A percentile compares a stretch with the other conserved stretches of the same genome.
These are phyloP conservation scores for Clitopilus hobsonii DNA, from an alignment of 768 basidiomycete species.

Conservation along the genomic window DNA sequence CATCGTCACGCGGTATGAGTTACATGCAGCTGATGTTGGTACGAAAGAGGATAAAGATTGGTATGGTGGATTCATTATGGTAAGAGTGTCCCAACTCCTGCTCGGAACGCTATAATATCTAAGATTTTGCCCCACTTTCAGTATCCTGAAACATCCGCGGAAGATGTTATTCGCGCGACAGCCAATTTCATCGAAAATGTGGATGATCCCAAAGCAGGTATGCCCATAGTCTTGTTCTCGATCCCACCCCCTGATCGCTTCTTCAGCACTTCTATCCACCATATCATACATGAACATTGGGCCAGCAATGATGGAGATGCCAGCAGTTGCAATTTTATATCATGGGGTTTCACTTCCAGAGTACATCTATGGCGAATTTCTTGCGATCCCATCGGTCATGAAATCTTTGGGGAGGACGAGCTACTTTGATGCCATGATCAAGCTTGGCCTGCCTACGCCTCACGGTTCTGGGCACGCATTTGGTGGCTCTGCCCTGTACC, in stretches of 20 bases:
- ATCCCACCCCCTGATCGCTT: not conserved
- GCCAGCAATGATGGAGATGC: constrained; percentile 16
- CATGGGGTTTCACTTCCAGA: constrained; percentile 27
- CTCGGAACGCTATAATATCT: too few species aligned
- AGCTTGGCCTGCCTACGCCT: constrained; percentile 23
- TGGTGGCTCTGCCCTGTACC: constrained; percentile 30
- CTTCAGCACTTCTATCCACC: constrained; percentile 21
- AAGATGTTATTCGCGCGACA: constrained; percentile 30
- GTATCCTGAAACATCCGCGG: constrained; percentile 33
- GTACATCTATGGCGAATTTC: constrained; percentile 32
- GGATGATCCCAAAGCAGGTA: constrained; percentile 34
- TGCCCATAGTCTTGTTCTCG: not conserved
- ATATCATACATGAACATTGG: constrained; percentile 17
- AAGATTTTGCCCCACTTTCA: too few species aligned
- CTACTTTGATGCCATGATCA: constrained; percentile 28
- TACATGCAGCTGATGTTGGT: constrained; percentile 34
- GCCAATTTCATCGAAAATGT: constrained; percentile 30
- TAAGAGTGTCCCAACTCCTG: too few species aligned
- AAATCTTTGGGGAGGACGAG: constrained; percentile 25
- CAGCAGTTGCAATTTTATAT: constrained; percentile 29
- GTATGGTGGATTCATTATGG: constrained; percentile 34
- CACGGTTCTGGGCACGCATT: constrained; percentile 32
- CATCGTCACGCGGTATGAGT: constrained; percentile 38
- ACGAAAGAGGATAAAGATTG: constrained; percentile 29
- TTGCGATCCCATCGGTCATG: constrained; percentile 27